phyloP scores from a whole-genome alignment of 441 rosid species.

The Adansonia grandidieri region DNA sequence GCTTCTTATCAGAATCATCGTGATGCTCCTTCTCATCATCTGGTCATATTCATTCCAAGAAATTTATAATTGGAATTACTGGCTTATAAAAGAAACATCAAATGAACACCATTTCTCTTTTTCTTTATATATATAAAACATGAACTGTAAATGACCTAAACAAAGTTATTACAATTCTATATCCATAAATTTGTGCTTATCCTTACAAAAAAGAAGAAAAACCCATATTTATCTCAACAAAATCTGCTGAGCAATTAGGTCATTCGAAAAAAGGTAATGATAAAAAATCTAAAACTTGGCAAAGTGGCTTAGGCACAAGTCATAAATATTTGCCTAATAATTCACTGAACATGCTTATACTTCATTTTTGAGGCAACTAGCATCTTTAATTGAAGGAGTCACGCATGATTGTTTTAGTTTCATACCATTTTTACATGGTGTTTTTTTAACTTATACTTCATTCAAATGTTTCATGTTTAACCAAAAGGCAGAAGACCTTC shows the following conservation, averaged over 20 bases:
- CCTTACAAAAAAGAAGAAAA: neutral
- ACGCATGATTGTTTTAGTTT: neutral
- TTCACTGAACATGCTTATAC: neutral
- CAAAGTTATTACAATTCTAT: neutral
- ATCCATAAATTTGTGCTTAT: neutral
- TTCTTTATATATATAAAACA: constrained; percentile 7
- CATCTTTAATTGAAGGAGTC: constrained; percentile 8
- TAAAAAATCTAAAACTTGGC: neutral
- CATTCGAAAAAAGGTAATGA: neutral
- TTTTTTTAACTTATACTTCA: neutral
- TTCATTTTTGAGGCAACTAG: neutral
- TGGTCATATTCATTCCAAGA: constrained; percentile 35
- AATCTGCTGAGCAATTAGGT: constrained; percentile 10
- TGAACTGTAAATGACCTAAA: neutral
- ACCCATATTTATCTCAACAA: neutral
- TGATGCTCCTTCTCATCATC: constrained; percentile 69
- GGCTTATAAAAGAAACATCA: neutral
- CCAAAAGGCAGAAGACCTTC: neutral
- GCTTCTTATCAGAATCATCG: constrained; percentile 52
- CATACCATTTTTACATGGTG: neutral
- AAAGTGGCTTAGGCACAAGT: constrained; percentile 16
- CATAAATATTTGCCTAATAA: constrained; percentile 12
- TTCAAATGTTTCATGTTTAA: constrained; percentile 13
- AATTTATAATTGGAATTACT: constrained; percentile 20
- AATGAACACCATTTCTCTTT: neutral